A percentile compares a stretch with the other conserved stretches of the same genome.
Conservation (phyloP, 1,284 basidiomycete species). For the Erythrobasidium hasegawianum region DNA sequence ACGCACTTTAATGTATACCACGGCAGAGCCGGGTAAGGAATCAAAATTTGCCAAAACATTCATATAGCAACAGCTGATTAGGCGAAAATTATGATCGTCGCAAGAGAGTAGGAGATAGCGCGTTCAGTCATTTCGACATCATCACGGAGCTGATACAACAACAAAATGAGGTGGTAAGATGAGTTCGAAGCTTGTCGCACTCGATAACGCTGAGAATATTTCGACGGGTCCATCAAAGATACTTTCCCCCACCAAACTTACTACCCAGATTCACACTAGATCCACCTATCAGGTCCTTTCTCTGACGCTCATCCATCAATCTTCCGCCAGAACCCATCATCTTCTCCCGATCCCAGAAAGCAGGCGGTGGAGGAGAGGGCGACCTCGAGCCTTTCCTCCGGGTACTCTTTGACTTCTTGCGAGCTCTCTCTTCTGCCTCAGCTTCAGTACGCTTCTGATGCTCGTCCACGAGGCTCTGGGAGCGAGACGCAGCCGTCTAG, state of each 20-base stretch:
- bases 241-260: constrained; percentile 39
- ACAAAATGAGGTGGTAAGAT: too few species aligned
- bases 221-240: constrained; percentile 39
- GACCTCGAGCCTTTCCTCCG: constrained; percentile 41
- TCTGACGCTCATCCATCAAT: constrained; percentile 75
- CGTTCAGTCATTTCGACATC: too few species aligned
- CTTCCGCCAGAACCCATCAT: constrained; percentile 81
- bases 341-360: constrained; percentile 79
- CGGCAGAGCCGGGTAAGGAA: too few species aligned
- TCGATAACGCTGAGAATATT: too few species aligned
- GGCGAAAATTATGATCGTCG: too few species aligned
- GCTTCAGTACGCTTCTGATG: constrained; percentile 51
- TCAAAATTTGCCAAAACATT: too few species aligned
- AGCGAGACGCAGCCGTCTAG: constrained; percentile 54
- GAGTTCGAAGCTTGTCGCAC: too few species aligned
- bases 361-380: constrained; percentile 52
- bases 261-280: constrained; percentile 54
- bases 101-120: too few species aligned
- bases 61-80: too few species aligned
- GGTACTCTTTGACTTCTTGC: constrained; percentile 49
- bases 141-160: too few species aligned
- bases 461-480: constrained; percentile 64
- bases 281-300: constrained; percentile 71
- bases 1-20: too few species aligned
- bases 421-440: constrained; percentile 36